These are phyloP conservation scores for Carpinus viminea DNA, from an alignment of 306 rosid species.

Conservation along the genomic window DNA sequence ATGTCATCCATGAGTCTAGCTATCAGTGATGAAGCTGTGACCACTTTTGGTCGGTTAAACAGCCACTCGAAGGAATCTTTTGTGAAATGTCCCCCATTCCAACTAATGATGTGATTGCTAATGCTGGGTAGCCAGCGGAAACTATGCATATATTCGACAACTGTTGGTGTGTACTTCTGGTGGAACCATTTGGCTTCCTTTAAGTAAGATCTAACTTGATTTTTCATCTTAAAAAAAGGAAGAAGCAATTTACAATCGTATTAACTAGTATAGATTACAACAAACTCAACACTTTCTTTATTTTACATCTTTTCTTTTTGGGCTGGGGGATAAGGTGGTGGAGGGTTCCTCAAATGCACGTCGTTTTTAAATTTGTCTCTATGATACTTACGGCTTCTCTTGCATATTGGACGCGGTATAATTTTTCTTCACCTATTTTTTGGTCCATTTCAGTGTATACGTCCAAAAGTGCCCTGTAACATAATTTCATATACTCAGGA, in stretches of 20 bases:
- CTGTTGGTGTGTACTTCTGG: constrained; percentile 31
- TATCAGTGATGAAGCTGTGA: neutral
- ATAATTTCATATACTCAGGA: constrained; percentile 11
- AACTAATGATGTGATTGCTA: constrained; percentile 3
- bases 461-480: constrained; percentile 1
- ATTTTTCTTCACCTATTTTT: constrained; percentile 24
- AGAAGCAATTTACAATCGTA: too few species aligned
- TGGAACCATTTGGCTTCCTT: constrained; percentile 40
- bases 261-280: too few species aligned
- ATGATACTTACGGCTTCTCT: constrained; percentile 23
- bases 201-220: constrained; percentile 13
- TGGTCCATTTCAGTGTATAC: constrained; percentile 31
- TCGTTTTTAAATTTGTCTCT: neutral
- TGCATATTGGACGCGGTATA: constrained; percentile 15
- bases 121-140: neutral
- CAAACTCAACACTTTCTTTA: too few species aligned
- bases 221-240: constrained; percentile 1
- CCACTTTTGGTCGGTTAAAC: constrained; percentile 12
- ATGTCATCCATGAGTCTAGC: constrained; percentile 30
- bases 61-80: constrained; percentile 43
- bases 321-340: too few species aligned
- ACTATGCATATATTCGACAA: constrained; percentile 32
- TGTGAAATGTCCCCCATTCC: constrained; percentile 24
- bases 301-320: too few species aligned
- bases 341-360: neutral